Percentiles rank a stretch among this genome's conserved stretches.
Evolutionary conservation across 352 stramenopile species (phyloP).

Genomic region (Pythium aquatile): DNA sequence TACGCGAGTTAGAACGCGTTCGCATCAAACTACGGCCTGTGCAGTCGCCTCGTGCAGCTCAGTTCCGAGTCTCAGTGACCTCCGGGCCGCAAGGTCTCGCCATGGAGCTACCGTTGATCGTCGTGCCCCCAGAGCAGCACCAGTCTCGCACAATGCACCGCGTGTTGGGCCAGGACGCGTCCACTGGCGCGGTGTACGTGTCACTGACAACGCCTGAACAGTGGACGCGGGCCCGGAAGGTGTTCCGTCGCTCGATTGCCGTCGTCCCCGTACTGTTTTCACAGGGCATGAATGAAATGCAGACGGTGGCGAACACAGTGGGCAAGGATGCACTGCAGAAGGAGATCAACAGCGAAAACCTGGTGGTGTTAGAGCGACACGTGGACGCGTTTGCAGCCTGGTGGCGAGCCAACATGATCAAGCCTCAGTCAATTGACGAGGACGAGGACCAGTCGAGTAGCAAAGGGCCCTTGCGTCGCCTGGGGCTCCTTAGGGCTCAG

Average conservation of each 20-base stretch:
- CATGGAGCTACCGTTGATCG: constrained; percentile 77
- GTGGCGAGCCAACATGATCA: constrained; percentile 38
- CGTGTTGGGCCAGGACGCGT: constrained; percentile 66
- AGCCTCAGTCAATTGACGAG: constrained; percentile 23
- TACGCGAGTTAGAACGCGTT: constrained; percentile 68
- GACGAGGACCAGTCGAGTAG: neutral
- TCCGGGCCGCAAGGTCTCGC: constrained; percentile 54
- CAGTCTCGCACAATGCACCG: constrained; percentile 62
- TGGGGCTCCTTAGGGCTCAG: constrained; percentile 9
- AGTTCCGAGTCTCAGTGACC: constrained; percentile 73
- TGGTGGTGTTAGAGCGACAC: constrained; percentile 60
- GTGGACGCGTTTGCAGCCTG: constrained; percentile 38
- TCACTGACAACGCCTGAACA: constrained; percentile 44
- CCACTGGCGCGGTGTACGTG: constrained; percentile 73
- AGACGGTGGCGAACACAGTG: constrained; percentile 90
- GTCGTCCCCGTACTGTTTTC: constrained; percentile 83
- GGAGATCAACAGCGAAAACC: constrained; percentile 81
- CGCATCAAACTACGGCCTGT: constrained; percentile 73
- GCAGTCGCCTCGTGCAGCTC: constrained; percentile 51
- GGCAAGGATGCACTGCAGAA: constrained; percentile 72
- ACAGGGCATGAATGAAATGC: constrained; percentile 93
- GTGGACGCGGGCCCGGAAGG: constrained; percentile 48
- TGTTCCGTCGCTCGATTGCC: constrained; percentile 56
- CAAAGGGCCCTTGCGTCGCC: constrained; percentile 12
- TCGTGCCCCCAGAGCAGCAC: constrained; percentile 30